phyloP scores from a whole-genome alignment of 768 basidiomycete species.

The Russula sp. region DNA sequence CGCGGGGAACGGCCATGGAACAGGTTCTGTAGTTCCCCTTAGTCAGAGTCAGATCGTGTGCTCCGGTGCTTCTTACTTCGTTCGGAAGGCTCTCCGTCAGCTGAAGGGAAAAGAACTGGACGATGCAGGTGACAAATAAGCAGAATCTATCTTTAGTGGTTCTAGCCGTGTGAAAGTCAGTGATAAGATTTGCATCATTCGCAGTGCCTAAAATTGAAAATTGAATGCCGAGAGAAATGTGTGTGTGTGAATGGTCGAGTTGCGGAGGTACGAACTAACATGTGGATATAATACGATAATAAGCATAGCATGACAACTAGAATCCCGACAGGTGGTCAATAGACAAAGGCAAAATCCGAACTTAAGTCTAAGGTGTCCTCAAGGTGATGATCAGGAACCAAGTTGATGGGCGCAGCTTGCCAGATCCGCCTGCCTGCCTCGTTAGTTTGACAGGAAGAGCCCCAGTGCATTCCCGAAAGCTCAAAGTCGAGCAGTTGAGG shows the following conservation, averaged over 20 bases:
- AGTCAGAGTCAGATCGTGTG: constrained; percentile 17
- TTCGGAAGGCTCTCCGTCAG: constrained; percentile 25
- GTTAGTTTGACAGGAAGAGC: constrained; percentile 27
- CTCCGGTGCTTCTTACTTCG: constrained; percentile 25
- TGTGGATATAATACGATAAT: constrained; percentile 26
- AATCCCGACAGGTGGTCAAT: constrained; percentile 18
- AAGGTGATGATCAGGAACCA: constrained; percentile 16
- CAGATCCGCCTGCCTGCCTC: constrained; percentile 28
- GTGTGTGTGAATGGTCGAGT: constrained; percentile 6
- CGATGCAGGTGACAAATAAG: constrained; percentile 15
- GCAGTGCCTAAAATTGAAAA: constrained; percentile 11
- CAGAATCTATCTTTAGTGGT: constrained; percentile 7
- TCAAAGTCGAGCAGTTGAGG: constrained; percentile 65
- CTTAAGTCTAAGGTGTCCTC: constrained; percentile 26
- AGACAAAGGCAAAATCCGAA: constrained; percentile 29
- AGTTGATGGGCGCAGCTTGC: constrained; percentile 26
- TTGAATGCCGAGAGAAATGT: constrained; percentile 10
- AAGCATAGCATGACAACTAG: constrained; percentile 24
- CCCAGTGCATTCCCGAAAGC: constrained; percentile 75
- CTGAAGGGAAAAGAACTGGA: constrained; percentile 24
- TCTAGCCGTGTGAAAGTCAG: constrained; percentile 1
- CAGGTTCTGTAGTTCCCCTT: constrained; percentile 20
- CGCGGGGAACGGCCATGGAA: constrained; percentile 42
- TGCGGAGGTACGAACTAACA: constrained; percentile 14
- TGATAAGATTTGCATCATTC: constrained; percentile 8